Conservation (phyloP, 208 protist species). For the Leishmania tropica region DNA sequence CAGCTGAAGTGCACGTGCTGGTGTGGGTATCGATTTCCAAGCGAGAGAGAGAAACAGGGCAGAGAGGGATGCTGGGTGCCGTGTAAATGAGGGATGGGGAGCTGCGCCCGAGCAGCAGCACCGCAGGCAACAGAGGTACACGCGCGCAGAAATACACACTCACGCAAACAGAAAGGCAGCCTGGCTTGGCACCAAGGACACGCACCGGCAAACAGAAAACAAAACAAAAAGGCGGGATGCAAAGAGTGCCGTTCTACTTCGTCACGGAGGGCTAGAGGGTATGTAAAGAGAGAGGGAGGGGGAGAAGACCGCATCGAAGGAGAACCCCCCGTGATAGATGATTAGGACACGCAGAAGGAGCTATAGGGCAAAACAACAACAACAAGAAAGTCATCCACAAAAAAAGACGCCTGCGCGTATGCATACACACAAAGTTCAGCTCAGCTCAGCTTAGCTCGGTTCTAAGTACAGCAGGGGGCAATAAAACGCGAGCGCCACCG, state of each 20-base stretch:
- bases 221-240: not conserved
- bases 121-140: not conserved
- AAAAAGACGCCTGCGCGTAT: not conserved
- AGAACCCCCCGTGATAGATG: not conserved
- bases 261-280: not conserved
- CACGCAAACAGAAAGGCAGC: not conserved
- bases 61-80: not conserved
- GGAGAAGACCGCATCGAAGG: too few species aligned
- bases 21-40: not conserved
- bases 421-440: not conserved
- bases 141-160: not conserved
- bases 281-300: not conserved
- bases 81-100: not conserved
- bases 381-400: not conserved
- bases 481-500: not conserved
- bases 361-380: too few species aligned
- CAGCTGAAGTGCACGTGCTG: not conserved
- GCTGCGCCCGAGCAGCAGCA: not conserved
- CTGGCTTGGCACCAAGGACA: not conserved
- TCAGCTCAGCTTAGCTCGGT: not conserved
- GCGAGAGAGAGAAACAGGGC: conserved; percentile 11
- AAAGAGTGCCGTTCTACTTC: not conserved
- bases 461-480: not conserved
- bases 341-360: not conserved
- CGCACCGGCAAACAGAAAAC: not conserved